Conservation (phyloP, 179 eudicot species). For the Actinidia arguta region DNA sequence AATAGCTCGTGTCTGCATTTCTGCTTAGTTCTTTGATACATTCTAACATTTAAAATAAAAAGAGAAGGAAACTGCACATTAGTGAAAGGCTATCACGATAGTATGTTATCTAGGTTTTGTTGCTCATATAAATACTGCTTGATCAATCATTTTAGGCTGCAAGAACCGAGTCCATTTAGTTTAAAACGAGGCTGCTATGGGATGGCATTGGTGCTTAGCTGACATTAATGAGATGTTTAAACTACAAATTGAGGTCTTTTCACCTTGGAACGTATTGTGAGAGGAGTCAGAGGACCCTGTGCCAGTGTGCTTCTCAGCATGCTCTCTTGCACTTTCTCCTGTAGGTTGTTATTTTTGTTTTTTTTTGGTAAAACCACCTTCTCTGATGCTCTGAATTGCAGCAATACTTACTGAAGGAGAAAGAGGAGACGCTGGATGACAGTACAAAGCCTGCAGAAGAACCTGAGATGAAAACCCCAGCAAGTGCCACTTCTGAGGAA, state of each 20-base stretch:
- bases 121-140: neutral
- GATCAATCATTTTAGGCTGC: slow-evolving; percentile 6
- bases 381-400: slow-evolving; percentile 27
- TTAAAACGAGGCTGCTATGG: neutral
- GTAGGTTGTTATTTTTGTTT: neutral
- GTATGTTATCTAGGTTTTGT: neutral
- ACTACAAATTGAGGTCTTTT: neutral
- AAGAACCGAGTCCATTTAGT: neutral
- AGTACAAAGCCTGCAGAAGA: slow-evolving; percentile 50
- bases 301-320: neutral
- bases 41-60: neutral
- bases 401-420: slow-evolving; percentile 71
- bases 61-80: neutral
- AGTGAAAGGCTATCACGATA: neutral
- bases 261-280: neutral
- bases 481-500: slow-evolving; percentile 46
- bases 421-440: slow-evolving; percentile 43
- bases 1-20: neutral
- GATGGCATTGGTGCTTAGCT: slow-evolving; percentile 3
- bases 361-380: neutral
- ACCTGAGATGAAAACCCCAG: slow-evolving; percentile 44
- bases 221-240: neutral
- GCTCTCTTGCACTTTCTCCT: neutral
- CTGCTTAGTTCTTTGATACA: slow-evolving; percentile 5
- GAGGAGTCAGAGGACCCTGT: neutral